Base-by-base conservation (phyloP, 2,329 filamentous ascomycete genomes). In the Chaetomium sp. region DNA sequence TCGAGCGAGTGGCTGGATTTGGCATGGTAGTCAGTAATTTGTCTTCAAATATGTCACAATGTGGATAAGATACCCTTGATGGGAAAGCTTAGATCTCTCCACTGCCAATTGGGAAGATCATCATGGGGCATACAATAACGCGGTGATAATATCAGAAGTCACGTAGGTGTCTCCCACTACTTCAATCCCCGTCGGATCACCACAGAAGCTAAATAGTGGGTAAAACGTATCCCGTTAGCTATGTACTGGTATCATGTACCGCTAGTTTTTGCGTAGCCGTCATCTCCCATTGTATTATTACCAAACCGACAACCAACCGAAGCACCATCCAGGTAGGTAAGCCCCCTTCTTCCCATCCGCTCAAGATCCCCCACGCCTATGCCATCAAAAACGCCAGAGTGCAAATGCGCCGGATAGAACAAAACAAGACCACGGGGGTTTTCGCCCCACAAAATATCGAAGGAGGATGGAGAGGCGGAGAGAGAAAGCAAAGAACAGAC, bases 301-400 rank as follows among this genome's bases (percentile, higher is more conserved):
- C 43, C 27, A 53, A 40, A 54, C 48, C 55, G 45, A 53, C 47
- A 54, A 48, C 38, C 33, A 36, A 35, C 12, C 40, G 19, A 27
- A 27, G 19, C 19, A 27, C 19, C 19, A 27, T 27, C 19, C 19
- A 27, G 19, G 19, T 27, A 27, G 19, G 3, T 27, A 27, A 27
- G 19, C 19, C 19, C 19, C 19, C 19, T 27, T 27, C 19, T 27
- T 27, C 19, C 19, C 19, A 27, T 27, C 19, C 19, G 19, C 19
- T 27, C 19, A 27, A 27, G 19, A 27, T 27, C 19, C 19, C 19
- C 19, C 19, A 27, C 19, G 19, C 37, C 48, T 50, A 49, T 49
- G 50, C 54, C 53, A 52, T 52, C 42, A 53, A 53, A 33, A 62
- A 61, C 59, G 57, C 61, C 59, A 27, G 54, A 61, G 54, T 56